Conservation (phyloP, 2,329 filamentous ascomycete genomes). For the Aspergillus aculeatus region DNA sequence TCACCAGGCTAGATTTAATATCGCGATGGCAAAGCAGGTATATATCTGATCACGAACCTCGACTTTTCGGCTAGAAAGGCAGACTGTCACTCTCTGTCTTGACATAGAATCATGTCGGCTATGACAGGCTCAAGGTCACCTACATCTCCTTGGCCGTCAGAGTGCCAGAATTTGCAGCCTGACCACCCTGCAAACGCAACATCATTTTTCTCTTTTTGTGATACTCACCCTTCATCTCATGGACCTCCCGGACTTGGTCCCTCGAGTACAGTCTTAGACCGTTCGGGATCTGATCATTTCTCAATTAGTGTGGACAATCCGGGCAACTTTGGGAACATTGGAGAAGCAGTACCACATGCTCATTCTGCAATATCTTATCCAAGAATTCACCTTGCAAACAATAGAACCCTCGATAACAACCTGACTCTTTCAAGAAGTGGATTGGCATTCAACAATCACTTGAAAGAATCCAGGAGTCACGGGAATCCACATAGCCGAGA, state of each 20-base stretch:
- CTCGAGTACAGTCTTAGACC: conserved; percentile 19
- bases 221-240: conserved; percentile 23
- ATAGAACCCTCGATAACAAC: conserved; percentile 81
- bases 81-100: background rate
- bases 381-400: conserved; percentile 47
- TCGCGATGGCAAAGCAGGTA: conserved; percentile 20
- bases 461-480: conserved; percentile 21
- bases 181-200: conserved; percentile 19
- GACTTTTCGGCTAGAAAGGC: conserved; percentile 8
- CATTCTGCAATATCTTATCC: conserved; percentile 63
- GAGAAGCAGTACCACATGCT: conserved; percentile 68
- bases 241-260: conserved; percentile 18
- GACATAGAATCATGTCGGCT: conserved; percentile 23
- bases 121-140: conserved; percentile 37
- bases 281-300: conserved; percentile 80
- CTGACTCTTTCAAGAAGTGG: conserved; percentile 61
- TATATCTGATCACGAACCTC: conserved; percentile 10
- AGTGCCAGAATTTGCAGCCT: conserved; percentile 21
- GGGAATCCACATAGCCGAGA: conserved; percentile 18
- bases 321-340: conserved; percentile 65
- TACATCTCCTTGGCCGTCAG: conserved; percentile 34
- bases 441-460: conserved; percentile 20
- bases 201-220: conserved; percentile 22
- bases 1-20: background rate
- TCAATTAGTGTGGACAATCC: conserved; percentile 66